These are phyloP conservation scores for Cladosporium sp. DNA, from an alignment of 2,329 filamentous ascomycete species.

Conservation along the genomic window DNA sequence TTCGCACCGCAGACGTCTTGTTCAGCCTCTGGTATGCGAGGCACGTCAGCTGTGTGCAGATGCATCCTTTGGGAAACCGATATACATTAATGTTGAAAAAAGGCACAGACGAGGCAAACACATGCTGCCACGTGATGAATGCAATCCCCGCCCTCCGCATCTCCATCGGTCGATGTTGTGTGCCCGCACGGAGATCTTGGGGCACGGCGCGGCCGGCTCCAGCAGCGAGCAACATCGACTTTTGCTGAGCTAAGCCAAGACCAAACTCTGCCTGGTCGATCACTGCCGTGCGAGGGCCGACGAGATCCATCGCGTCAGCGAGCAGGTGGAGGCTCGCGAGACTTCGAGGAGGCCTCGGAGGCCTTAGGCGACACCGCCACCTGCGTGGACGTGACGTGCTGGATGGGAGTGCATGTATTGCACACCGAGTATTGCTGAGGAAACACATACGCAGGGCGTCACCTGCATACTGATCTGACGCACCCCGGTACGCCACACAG, in stretches of 20 bases:
- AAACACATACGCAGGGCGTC: not conserved
- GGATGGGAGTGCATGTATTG: not conserved
- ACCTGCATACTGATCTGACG: not conserved
- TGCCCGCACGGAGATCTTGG: slow-evolving; percentile 17
- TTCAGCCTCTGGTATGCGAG: not conserved
- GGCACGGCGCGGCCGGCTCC: slow-evolving; percentile 7
- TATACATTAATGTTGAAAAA: not conserved
- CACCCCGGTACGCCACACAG: slow-evolving; percentile 1
- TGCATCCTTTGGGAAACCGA: not conserved
- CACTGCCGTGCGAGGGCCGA: slow-evolving; percentile 8
- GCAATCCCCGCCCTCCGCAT: slow-evolving; percentile 3
- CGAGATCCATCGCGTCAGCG: slow-evolving; percentile 3
- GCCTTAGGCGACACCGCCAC: slow-evolving; percentile 4
- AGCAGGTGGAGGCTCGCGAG: slow-evolving; percentile 1
- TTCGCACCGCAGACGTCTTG: not conserved
- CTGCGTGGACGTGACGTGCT: slow-evolving; percentile 9
- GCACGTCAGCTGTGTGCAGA: not conserved
- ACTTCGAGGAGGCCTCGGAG: not conserved
- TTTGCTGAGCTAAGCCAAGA: slow-evolving; percentile 16
- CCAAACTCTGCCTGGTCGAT: slow-evolving; percentile 13
- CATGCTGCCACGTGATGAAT: not conserved
- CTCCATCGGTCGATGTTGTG: slow-evolving; percentile 10
- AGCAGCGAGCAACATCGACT: not conserved
- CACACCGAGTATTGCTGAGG: not conserved
- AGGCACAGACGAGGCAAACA: not conserved